Evolutionary conservation across 2,329 filamentous ascomycete genomes (phyloP), one percentile per base, ranked within the genome.

Genomic region (Penicillium sp.): DNA sequence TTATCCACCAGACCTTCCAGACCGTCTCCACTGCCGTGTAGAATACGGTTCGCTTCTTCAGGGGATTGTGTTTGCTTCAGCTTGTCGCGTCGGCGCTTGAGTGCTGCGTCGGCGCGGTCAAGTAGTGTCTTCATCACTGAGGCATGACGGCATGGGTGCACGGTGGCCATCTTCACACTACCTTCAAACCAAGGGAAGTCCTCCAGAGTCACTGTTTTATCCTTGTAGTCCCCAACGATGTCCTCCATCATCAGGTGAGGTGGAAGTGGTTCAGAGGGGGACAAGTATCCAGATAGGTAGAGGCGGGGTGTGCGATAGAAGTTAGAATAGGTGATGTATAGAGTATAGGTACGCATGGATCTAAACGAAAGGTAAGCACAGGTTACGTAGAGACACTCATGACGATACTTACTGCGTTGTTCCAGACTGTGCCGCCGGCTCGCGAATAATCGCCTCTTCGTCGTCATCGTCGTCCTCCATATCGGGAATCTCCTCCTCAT

Each of bases 191-290:
- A 97, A 47, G 91, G 92, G 72, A 99, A 99, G 76, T 97, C 92
- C 73, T 99, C 95, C 57, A 98, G 86, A 1, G 95, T 99, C 59
- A 99, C 95, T 0, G 95, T 99, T 82, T 99, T 99, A 80, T 96
- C 92, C 73, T 96, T 96, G 81, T 96, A 96, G 79, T 96, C 92
- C 60, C 93, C 92, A 35, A 96, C 90, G 56, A 96, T 96, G 73
- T 96, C 92, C 75, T 96, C 91, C 90, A 96, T 96, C 92, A 96
- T 96, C 52, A 88, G 82, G 51, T 89, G 84, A 3, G 92, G 92
- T 3, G 89, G 86, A 0, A 96, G 87, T 1, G 93, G 92, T 63
- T 92, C 89, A 27, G 90, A 90, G 56, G 86, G 85, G 26, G 90
- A 84, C 13, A 86, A 80, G 76, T 98, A 98, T 68, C 95, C 95